Evolutionary conservation across 1,284 basidiomycete species (phyloP), one percentile per base, ranked within the genome.

Genomic region (Naganishia albida): DNA sequence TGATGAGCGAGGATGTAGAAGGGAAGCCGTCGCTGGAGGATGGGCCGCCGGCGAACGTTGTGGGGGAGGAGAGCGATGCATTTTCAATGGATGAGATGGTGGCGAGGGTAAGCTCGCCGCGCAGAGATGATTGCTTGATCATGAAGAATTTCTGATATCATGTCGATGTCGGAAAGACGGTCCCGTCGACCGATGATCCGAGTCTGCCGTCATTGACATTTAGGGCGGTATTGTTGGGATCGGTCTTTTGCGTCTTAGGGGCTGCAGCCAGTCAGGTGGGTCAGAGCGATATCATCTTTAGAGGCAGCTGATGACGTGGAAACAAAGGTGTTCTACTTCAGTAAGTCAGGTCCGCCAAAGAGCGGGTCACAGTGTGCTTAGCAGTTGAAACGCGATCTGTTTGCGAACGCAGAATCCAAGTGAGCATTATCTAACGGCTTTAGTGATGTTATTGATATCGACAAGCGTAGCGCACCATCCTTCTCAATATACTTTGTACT

Each of bases 401-500:
- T 30, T 34, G 28, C 16, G 25, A 20, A 48, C 30, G 42, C 42
- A 56, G 51, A 60, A 53, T 51, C 65, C 0, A 66, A 66, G 65
- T 66, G 43, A 62, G 65, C 12, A n/a, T 4, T 12, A 4, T 55
- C 16, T 25, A 18, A 3, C 2, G 18, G 40, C 7, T 18, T 34
- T 34, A 13, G 6, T 26, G n/a, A 40, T 51, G 12, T 12, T 25
- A 15, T 3, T 20, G 16, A 42, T 10, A 10, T n/a, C 2, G 15
- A 40, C 16, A n/a, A 16, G 30, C 8, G 13, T 51, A 82, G 81
- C 63, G 78, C 81, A 0, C 82, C 83, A 0, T 75, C 75, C 1
- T 84, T 84, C 73, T 82, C 81, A 40, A 75, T 75, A 25, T 84
- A 83, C 75, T 84, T 85, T 73, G 81, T 84, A 68, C 82, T 84